Evolutionary conservation across 116 monocot genomes (phyloP), one percentile per base, ranked within the genome.

Genomic region (Phalaenopsis hybrid): DNA sequence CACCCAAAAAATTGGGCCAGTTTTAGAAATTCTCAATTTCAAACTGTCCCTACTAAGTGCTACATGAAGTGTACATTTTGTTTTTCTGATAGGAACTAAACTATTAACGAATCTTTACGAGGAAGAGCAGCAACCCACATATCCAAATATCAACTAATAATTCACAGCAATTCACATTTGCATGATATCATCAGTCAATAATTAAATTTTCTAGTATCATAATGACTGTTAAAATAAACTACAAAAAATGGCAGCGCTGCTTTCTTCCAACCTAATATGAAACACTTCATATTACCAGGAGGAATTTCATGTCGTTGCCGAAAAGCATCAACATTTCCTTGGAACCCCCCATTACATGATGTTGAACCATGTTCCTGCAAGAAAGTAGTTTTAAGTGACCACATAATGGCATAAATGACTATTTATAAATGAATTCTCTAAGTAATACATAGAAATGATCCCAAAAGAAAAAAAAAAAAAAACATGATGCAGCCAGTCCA

Each of bases 261-360:
- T 5, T 41, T 75, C 46, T n/a, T 75, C 46, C 46, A 75, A 75
- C 45, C 12, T 44, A 4, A 75, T 45, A 75, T 34, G 41, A 75
- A 46, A 45, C 6, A 75, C 15, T 18, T 34, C 52, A 75, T 74
- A 33, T 86, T 80, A 92, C 94, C 86, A 78, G 79, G 78, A 49
- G 85, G 74, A 41, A 89, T 76, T 82, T 82, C 89, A 87, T 94
- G 85, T 75, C 84, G 49, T 74, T 50, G 78, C 33, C 85, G 85
- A 82, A 94, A 94, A 81, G 80, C 81, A 80, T 89, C 88, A 78
- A 81, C 78, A 58, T 82, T 79, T 85, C 82, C 78, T 77, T 84
- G 77, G 67, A 77, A 37, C 65, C 85, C 85, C 79, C 80, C 73
- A 55, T 85, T 82, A 82, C 80, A 78, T 77, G 79, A 83, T 12